A percentile compares a stretch with the other conserved stretches of the same genome.
Conservation (phyloP, 2,329 filamentous ascomycete genomes). For the Zalaria sp. region DNA sequence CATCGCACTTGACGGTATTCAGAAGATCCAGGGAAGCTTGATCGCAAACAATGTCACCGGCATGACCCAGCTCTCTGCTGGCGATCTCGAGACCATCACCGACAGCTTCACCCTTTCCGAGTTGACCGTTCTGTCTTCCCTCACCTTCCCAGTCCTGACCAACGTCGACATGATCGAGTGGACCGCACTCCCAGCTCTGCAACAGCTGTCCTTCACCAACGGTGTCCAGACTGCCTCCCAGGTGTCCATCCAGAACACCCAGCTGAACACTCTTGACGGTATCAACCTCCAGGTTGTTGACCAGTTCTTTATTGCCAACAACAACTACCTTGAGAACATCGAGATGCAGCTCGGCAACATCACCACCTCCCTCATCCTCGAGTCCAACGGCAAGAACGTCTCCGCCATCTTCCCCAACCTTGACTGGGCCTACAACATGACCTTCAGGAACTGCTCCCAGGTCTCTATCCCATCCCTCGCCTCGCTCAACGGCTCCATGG, state of each 20-base stretch:
- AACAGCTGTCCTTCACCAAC: slow-evolving; percentile 45
- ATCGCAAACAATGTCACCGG: slow-evolving; percentile 39
- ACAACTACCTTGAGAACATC: slow-evolving; percentile 63
- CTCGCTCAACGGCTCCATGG: slow-evolving; percentile 62
- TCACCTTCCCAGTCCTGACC: slow-evolving; percentile 53
- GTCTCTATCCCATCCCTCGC: slow-evolving; percentile 61
- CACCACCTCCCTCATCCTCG: slow-evolving; percentile 54
- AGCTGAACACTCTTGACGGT: slow-evolving; percentile 62
- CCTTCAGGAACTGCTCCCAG: slow-evolving; percentile 63
- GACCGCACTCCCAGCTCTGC: slow-evolving; percentile 54
- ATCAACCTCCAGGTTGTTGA: slow-evolving; percentile 65
- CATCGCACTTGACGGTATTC: slow-evolving; percentile 49
- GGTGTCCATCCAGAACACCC: slow-evolving; percentile 74
- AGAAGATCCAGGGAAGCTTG: slow-evolving; percentile 45
- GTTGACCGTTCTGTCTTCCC: slow-evolving; percentile 52
- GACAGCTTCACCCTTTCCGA: slow-evolving; percentile 56
- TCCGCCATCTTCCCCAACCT: slow-evolving; percentile 66
- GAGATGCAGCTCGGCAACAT: slow-evolving; percentile 67
- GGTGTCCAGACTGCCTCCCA: slow-evolving; percentile 52
- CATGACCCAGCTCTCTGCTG: slow-evolving; percentile 49
- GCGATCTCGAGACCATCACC: slow-evolving; percentile 49
- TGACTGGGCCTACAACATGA: slow-evolving; percentile 63
- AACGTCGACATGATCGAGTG: slow-evolving; percentile 55
- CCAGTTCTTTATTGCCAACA: slow-evolving; percentile 78
- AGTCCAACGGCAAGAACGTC: slow-evolving; percentile 65